Evolutionary conservation across 345 rosid species (phyloP), one percentile per base, ranked within the genome.

Genomic region (Populus euphratica): DNA sequence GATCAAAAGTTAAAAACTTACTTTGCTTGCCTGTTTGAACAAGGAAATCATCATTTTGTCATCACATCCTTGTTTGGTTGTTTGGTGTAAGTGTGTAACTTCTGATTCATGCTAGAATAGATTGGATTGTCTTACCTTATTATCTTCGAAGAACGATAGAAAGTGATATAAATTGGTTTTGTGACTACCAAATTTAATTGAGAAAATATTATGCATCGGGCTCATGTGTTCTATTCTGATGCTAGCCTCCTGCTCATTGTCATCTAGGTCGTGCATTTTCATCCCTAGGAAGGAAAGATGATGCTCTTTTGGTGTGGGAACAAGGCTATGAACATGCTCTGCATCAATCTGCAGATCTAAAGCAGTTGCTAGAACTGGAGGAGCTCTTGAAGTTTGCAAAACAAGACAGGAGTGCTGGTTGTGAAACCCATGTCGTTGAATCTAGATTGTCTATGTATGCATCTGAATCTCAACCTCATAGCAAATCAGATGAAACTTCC

Each of bases 361-460:
- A 87, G 90, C 97, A 90, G 69, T 80, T 96, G 82, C 84, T 96
- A 78, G 99, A 96, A 82, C 86, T 96, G 81, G 96, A 93, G 83
- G 97, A 91, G 74, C 92, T 92, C 63, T 77, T 96, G 70, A 85
- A 70, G 44, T 72, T 39, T 82, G 86, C 89, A 65, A 92, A 85
- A 82, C 87, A 74, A 79, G 98, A 87, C 41, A 74, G 72, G 72
- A 84, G 78, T 80, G 73, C 49, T 36, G 66, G 74, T 63, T 23
- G 21, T 62, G 82, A 84, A 74, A 81, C 72, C 79, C 74, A 73
- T 62, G 81, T 63, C n/a, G 70, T 78, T 41, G 81, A 86, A 36
- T 73, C 76, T 20, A 59, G 79, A 73, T 77, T 63, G 39, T 78
- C 82, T 72, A 27, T 72, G 43, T 25, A 70, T 74, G 77, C 29